A percentile compares a stretch with the other conserved stretches of the same genome.
Conservation (phyloP, 2,329 filamentous ascomycete genomes). For the Scedosporium dehoogii region DNA sequence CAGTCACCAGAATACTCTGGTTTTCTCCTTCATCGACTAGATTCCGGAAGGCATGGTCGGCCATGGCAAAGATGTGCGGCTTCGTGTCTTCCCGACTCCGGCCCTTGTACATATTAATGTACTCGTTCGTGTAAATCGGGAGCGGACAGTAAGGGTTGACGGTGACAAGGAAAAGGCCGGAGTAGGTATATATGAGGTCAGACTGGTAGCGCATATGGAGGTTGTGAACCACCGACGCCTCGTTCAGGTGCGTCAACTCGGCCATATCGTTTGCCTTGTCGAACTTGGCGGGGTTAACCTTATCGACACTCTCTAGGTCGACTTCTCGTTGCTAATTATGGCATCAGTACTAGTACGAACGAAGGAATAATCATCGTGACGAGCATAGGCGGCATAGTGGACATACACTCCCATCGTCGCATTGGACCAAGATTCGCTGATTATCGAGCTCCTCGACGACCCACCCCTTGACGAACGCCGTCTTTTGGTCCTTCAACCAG, state of each 20-base stretch:
- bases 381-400: neutral
- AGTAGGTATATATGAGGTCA: conserved; percentile 97
- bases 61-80: conserved; percentile 96
- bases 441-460: conserved; percentile 70
- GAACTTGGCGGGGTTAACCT: conserved; percentile 98
- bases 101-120: conserved; percentile 96
- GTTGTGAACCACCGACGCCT: conserved; percentile 96
- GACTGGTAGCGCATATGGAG: conserved; percentile 90
- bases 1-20: conserved; percentile 95
- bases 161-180: conserved; percentile 89
- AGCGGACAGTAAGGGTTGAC: conserved; percentile 94
- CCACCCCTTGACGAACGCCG: conserved; percentile 87
- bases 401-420: conserved; percentile 80
- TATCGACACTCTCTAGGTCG: conserved; percentile 81
- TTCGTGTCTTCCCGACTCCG: conserved; percentile 86
- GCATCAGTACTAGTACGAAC: conserved; percentile 10
- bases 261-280: conserved; percentile 99
- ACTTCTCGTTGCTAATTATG: conserved; percentile 67
- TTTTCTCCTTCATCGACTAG: conserved; percentile 91
- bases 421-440: conserved; percentile 72
- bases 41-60: conserved; percentile 92
- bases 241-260: conserved; percentile 93
- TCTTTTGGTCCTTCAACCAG: conserved; percentile 81
- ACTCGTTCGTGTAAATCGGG: conserved; percentile 93
- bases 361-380: neutral